Conservation (phyloP, 1,284 basidiomycete genomes). For the Pascua guehoae region DNA sequence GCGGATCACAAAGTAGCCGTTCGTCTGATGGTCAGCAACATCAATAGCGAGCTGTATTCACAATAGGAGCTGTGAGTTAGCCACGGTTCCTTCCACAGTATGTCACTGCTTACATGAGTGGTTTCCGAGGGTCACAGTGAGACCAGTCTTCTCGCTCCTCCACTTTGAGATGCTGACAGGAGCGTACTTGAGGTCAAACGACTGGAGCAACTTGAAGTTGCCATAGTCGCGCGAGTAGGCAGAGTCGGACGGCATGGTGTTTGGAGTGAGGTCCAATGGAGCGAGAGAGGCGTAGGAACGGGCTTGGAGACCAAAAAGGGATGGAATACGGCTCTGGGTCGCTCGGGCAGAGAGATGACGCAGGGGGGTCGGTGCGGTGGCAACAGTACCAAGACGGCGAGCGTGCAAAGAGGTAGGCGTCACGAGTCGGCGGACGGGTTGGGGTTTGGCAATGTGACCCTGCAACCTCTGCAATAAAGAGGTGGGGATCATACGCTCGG, state of each 20-base stretch:
- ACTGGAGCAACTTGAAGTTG: conserved; percentile 43
- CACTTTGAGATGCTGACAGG: conserved; percentile 47
- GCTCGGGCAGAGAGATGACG: not conserved
- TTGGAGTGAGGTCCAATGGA: not conserved
- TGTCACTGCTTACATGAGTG: conserved; percentile 65
- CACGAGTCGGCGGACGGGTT: too few species aligned
- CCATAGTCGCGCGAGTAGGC: conserved; percentile 31
- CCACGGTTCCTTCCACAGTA: not conserved
- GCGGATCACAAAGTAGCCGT: conserved; percentile 86
- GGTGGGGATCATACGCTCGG: conserved; percentile 2
- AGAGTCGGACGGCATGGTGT: conserved; percentile 8
- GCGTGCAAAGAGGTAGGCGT: too few species aligned
- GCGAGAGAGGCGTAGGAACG: not conserved
- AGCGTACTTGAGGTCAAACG: conserved; percentile 44
- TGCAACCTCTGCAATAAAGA: not conserved
- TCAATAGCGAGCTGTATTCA: conserved; percentile 8
- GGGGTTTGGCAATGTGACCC: too few species aligned
- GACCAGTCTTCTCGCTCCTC: conserved; percentile 48
- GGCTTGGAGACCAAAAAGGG: too few species aligned
- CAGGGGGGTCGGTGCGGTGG: not conserved
- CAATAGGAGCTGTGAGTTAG: conserved; percentile 29
- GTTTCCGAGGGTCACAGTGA: conserved; percentile 56
- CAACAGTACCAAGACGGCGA: too few species aligned
- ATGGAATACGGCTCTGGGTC: not conserved
- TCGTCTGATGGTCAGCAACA: conserved; percentile 58